Evolutionary conservation across 1,284 basidiomycete genomes (phyloP), one percentile per base, ranked within the genome.

Genomic region (Meira miltonrushii): DNA sequence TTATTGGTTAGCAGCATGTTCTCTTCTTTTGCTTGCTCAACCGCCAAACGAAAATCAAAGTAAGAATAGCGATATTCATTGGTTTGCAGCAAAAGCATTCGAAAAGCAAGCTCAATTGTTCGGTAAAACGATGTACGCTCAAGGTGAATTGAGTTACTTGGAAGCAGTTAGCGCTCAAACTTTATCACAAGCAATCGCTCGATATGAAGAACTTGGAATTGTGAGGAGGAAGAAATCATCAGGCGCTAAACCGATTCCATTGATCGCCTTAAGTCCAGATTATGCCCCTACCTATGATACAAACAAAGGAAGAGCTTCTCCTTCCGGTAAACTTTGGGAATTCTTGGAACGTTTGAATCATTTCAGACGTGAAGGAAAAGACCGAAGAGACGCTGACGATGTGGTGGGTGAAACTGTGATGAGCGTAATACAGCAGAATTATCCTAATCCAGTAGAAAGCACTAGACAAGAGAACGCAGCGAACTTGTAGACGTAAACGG

Each of bases 1-100:
- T 47, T 78, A 78, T 62, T 79, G 79, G 79, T 71, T 79, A 8
- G 77, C 75, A 3, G 74, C 76, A 5, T 72, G 79, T 25, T 72
- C 75, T 9, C 66, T 79, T 1, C 71, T 79, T 39, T 68, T 72
- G 11, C 71, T 79, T 10, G 69, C 78, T 3, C 68, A 68, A 10
- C 73, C 74, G 1, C 15, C 46, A 2, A 39, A 50, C 1, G 21
- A 57, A 28, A 46, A 61, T 1, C 55, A 61, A 8, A 55, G 51
- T 1, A 11, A 46, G 11, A 51, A 21, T 15, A 33, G 15, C 12
- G 39, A 21, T 25, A 64, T 78, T 28, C 70, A 73, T 0, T 79
- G 79, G 79, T 75, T 66, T 43, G 65, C 69, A 1, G 68, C 75
- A 55, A 78, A 78, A 53, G 67, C 74, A 39, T 78, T 79, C 61